Percentiles rank a stretch among this genome's conserved stretches.
Conservation (phyloP, 352 stramenopile species). For the Phytopythium kandeliae region DNA sequence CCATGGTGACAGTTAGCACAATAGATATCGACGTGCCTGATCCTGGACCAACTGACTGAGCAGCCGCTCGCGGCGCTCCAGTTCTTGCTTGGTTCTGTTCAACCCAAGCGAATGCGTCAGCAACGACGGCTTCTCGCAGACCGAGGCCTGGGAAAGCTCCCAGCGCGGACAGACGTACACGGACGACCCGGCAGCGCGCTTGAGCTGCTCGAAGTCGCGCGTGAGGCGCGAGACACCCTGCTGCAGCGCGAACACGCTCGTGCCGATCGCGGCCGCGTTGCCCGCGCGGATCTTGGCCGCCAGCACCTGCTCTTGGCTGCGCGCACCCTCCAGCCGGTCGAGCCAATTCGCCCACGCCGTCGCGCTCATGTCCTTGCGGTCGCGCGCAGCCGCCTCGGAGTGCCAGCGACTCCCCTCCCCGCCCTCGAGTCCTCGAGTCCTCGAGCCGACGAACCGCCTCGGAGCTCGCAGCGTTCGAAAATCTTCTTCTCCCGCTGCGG, state of each 20-base stretch:
- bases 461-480: too few relatives aligned
- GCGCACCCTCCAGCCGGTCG: constrained; percentile 73
- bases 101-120: not conserved
- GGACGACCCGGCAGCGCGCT: constrained; percentile 29
- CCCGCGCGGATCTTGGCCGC: constrained; percentile 60
- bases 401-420: too few relatives aligned
- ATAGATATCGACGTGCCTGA: constrained; percentile 22
- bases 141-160: not conserved
- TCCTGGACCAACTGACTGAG: constrained; percentile 58
- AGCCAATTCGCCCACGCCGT: constrained; percentile 74
- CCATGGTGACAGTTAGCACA: not conserved
- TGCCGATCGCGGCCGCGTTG: constrained; percentile 56
- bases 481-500: constrained; percentile 16
- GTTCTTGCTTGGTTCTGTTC: constrained; percentile 57
- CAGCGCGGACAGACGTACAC: constrained; percentile 43
- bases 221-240: constrained; percentile 76
- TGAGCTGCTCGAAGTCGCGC: constrained; percentile 79
- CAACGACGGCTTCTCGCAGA: not conserved
- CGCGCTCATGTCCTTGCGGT: constrained; percentile 68
- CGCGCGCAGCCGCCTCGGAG: too few relatives aligned
- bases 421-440: too few relatives aligned
- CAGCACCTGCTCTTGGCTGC: constrained; percentile 57
- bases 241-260: constrained; percentile 80
- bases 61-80: constrained; percentile 59
- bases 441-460: not conserved